Conservation (phyloP, 2,329 filamentous ascomycete species). For the Neophaeococcomyces aloes region DNA sequence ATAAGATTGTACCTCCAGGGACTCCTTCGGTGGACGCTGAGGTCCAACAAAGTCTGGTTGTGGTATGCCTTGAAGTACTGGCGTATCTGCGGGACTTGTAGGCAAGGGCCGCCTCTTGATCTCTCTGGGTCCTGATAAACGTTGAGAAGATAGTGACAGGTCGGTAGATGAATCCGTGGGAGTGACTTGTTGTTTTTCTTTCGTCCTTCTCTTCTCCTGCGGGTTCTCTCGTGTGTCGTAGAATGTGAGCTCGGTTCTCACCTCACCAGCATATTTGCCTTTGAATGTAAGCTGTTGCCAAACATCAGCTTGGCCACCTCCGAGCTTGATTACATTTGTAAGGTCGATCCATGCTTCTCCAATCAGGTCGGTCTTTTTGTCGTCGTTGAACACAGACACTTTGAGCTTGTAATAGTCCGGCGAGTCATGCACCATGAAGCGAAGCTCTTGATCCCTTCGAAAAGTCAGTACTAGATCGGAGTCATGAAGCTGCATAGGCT, state of each 20-base stretch:
- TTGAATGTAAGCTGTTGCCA: conserved; percentile 84
- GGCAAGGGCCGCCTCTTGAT: conserved; percentile 79
- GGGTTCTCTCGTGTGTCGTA: conserved; percentile 71
- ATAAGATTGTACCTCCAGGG: background rate
- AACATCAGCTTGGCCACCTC: conserved; percentile 84
- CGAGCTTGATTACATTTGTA: conserved; percentile 65
- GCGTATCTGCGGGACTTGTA: conserved; percentile 53
- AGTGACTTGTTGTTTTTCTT: conserved; percentile 29
- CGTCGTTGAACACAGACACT: conserved; percentile 92
- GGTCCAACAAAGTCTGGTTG: conserved; percentile 5
- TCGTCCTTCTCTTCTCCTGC: conserved; percentile 43
- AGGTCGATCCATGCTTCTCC: conserved; percentile 88
- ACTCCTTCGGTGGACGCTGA: conserved; percentile 13
- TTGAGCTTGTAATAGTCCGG: conserved; percentile 94
- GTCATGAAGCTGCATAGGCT: too few species aligned
- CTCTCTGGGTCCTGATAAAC: conserved; percentile 37
- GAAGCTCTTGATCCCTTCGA: conserved; percentile 86
- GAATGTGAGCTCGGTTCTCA: conserved; percentile 89
- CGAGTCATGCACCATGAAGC: conserved; percentile 91
- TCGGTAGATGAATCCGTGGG: conserved; percentile 19
- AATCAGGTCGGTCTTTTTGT: conserved; percentile 94
- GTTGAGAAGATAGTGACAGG: conserved; percentile 37
- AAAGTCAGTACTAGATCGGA: too few species aligned
- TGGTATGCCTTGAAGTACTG: conserved; percentile 27
- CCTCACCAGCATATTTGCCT: conserved; percentile 91